Conservation (phyloP, 805 yeast species). For the Nakazawaea populi region DNA sequence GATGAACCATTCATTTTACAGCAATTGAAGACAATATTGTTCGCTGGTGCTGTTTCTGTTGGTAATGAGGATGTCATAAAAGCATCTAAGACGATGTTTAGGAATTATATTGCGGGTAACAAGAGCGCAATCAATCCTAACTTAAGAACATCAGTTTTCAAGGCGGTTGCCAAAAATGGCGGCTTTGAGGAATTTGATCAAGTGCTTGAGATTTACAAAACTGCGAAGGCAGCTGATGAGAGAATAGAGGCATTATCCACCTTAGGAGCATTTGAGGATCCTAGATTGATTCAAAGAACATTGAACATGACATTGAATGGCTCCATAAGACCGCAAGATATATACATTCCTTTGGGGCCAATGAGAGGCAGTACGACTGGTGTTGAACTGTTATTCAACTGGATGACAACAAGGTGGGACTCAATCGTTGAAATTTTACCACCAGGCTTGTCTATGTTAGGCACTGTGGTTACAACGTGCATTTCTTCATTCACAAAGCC, state of each 20-base stretch:
- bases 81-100: conserved; percentile 28
- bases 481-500: conserved; percentile 24
- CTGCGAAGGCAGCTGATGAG: conserved; percentile 58
- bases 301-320: conserved; percentile 48
- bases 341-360: conserved; percentile 67
- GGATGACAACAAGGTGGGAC: conserved; percentile 72
- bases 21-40: conserved; percentile 39
- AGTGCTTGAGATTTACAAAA: conserved; percentile 51
- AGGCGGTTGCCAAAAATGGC: conserved; percentile 35
- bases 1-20: conserved; percentile 31
- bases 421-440: conserved; percentile 62
- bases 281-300: conserved; percentile 4
- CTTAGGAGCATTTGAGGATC: conserved; percentile 9
- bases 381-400: conserved; percentile 62
- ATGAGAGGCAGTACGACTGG: conserved; percentile 60
- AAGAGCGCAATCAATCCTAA: conserved; percentile 42
- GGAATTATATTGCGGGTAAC: conserved; percentile 36
- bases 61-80: conserved; percentile 25
- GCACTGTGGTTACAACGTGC: conserved; percentile 62
- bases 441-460: conserved; percentile 78
- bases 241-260: conserved; percentile 26
- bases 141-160: conserved; percentile 38
- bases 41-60: conserved; percentile 29
- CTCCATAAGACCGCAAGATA: conserved; percentile 50
- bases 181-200: conserved; percentile 45